Evolutionary conservation across 495 filamentous ascomycete genomes (phyloP).

Genomic region (Hyaloscypha variabilis): DNA sequence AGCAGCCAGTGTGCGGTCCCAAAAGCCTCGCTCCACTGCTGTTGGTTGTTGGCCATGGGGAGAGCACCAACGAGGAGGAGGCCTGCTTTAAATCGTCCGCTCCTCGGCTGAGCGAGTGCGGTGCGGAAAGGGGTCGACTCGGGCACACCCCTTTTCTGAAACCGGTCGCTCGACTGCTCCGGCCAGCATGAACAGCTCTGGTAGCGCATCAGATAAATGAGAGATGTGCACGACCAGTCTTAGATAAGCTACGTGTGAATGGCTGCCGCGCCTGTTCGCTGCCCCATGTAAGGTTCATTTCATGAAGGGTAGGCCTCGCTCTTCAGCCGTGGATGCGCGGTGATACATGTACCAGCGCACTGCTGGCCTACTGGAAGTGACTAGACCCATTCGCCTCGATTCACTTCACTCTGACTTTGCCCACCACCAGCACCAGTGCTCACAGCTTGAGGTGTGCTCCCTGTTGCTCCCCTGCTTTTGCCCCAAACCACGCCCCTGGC

Average conservation of each 20-base stretch:
- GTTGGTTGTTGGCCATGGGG: neutral
- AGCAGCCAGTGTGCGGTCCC: neutral
- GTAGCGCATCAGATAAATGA: constrained; percentile 10
- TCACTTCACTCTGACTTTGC: neutral
- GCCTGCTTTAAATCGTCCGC: neutral
- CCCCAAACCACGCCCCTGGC: neutral
- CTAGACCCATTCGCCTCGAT: too few relatives aligned
- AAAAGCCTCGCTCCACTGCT: neutral
- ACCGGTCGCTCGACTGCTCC: neutral
- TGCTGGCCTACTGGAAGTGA: too few relatives aligned
- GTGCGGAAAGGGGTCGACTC: neutral
- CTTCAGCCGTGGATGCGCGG: neutral
- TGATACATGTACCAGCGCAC: too few relatives aligned
- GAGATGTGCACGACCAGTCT: neutral
- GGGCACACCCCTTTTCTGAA: constrained; percentile 1
- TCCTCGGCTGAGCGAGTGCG: neutral
- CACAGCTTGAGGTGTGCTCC: neutral
- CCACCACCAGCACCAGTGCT: too few relatives aligned
- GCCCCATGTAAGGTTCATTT: constrained; percentile 8
- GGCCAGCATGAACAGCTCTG: constrained; percentile 10
- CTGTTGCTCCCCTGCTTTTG: neutral
- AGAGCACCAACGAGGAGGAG: neutral
- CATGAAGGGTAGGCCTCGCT: neutral
- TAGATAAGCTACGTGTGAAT: constrained; percentile 11
- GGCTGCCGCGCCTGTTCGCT: neutral